Base-by-base conservation (phyloP, 371 early-diverging fungal genomes). In the Neoconidiobolus thromboides region DNA sequence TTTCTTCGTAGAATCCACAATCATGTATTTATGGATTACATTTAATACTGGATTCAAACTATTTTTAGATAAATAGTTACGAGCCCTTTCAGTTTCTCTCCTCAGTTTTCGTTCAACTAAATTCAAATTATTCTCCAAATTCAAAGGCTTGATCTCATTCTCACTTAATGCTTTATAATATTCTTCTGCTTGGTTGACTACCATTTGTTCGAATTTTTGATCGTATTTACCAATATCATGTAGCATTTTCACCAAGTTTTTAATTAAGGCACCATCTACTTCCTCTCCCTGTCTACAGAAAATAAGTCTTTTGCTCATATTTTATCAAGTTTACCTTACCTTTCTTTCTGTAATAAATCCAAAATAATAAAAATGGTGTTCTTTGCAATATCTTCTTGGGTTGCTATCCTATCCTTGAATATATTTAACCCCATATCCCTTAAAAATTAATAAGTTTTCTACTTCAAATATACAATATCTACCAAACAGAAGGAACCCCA, bases 351-450 rank as follows among this genome's bases (percentile, higher is more conserved):
- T 9, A 51, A 26, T 36, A 14, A n/a, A 36, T 51, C 36, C 52
- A 51, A 36, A 36, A 51, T 51, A 36, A 51, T 51, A 5, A 5
- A 14, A 14, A 51, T 51, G 14, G 52, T 51, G 7, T 51, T 14
- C 14, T 10, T 51, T 5, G 26, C 26, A 36, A 51, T 38, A 51
- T 51, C 52, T 9, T 14, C 26, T 36, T 14, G 26, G 14, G 14
- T 38, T 10, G 37, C 26, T 38, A 51, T 38, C 7, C 37, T 14
- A 36, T 38, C 5, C 52, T 38, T 14, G 37, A 51, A 51, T 7
- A 51, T 9, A 36, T 51, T 51, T 38, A 51, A 51, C 52, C 52
- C 52, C 52, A 51, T 51, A 51, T 51, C 52, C 52, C 52, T 51
- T 26, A 36, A 7, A 10, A 5, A 10, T 26, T 26, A 26, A 26